Evolutionary conservation across 345 rosid genomes (phyloP).

Genomic region (Citrus reticulata): DNA sequence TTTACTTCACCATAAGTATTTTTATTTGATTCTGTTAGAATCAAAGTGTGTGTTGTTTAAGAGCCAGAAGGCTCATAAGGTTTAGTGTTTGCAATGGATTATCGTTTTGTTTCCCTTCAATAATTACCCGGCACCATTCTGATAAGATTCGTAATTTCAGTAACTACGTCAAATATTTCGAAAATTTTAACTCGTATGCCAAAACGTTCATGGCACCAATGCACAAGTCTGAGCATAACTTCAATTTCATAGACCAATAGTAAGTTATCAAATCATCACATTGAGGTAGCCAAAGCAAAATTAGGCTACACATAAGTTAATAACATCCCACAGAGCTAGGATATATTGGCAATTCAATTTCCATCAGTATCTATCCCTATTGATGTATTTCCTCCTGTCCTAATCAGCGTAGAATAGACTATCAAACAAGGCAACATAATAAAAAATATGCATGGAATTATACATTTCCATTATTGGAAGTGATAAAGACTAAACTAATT

Average conservation of each 20-base stretch:
- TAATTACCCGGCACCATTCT: not conserved
- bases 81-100: slow-evolving; percentile 13
- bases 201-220: not conserved
- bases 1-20: not conserved
- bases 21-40: slow-evolving; percentile 25
- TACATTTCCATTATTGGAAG: not conserved
- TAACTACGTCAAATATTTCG: not conserved
- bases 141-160: not conserved
- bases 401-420: not conserved
- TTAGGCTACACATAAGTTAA: not conserved
- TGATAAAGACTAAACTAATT: not conserved
- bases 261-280: too few relatives aligned
- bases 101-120: not conserved
- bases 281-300: not conserved
- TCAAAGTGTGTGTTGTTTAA: slow-evolving; percentile 20
- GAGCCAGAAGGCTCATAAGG: slow-evolving; percentile 26
- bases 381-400: not conserved
- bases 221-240: not conserved
- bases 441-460: not conserved
- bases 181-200: not conserved
- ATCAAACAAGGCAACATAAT: too few relatives aligned
- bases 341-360: not conserved
- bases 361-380: not conserved
- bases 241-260: too few relatives aligned
- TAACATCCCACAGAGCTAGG: not conserved